Evolutionary conservation across 2,329 filamentous ascomycete genomes (phyloP), one percentile per base, ranked within the genome.

Genomic region (Metarhizium humberi): DNA sequence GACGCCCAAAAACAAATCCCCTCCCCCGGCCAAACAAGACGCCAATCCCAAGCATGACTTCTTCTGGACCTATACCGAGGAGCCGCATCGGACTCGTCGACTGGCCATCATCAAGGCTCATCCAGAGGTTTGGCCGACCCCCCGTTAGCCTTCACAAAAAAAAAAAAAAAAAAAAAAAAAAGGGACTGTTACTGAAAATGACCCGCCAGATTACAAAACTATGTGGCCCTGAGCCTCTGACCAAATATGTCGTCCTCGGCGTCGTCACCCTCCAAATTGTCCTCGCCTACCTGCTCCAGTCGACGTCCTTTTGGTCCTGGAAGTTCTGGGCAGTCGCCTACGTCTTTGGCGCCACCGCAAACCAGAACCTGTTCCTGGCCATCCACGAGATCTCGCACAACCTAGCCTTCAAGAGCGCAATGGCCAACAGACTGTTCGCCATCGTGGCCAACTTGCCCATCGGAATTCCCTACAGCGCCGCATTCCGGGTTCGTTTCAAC

Each of bases 311-410:
- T 68, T 80, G 92, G 64, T 94, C 90, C 57, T 88, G 85, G 81
- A 83, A 79, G 60, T 96, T 95, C 76, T 86, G 95, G 78, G 78
- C 86, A 55, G 88, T 91, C 0, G 91, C 90, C 60, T 99, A 99
- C 73, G 75, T 96, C 54, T 79, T 99, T 59, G 94, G 94, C 56
- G 94, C 94, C 34, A 97, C 94, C 0, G 86, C 92, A 54, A 99
- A 97, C 78, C 94, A 99, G 78, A 99, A 99, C 72, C 82, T 97
- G 52, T 99, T 99, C 77, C 85, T 99, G 46, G 91, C 94, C 57
- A 99, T 99, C 67, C 94, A 99, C 75, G 94, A 99, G 74, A 97
- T 99, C 70, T 95, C 90, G 16, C 94, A 99, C 75, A 99, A 99
- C 69, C 79, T 99, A 59, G 94, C 92, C 40, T 97, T 97, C 78